phyloP scores from a whole-genome alignment of 176 grass and related monocot species.

The Pontederia paniculata region DNA sequence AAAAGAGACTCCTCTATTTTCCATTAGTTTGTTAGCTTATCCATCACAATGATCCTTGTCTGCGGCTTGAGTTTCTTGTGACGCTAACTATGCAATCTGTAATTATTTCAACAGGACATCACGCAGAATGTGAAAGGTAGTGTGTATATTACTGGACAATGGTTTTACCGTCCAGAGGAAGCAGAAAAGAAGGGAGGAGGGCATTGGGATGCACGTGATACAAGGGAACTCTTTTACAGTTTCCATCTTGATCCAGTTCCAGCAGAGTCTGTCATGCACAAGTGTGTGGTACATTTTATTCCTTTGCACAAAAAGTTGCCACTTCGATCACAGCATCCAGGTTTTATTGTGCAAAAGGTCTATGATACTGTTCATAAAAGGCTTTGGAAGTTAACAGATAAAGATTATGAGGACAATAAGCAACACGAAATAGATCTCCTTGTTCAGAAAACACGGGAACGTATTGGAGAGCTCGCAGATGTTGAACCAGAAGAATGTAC shows the following conservation, averaged over 20 bases:
- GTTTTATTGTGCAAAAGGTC: constrained; percentile 91
- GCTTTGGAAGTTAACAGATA: constrained; percentile 88
- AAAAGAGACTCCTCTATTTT: too few species aligned
- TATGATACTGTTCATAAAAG: constrained; percentile 84
- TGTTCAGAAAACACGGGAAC: constrained; percentile 66
- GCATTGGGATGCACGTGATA: constrained; percentile 70
- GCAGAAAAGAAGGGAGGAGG: constrained; percentile 88
- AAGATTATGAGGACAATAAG: constrained; percentile 83
- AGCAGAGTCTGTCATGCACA: constrained; percentile 97
- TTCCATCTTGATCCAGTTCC: constrained; percentile 85
- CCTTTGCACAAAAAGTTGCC: constrained; percentile 74
- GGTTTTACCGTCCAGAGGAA: constrained; percentile 99
- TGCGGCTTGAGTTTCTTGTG: too few species aligned
- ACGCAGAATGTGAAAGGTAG: constrained; percentile 47
- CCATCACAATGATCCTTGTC: too few species aligned
- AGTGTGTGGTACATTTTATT: constrained; percentile 90
- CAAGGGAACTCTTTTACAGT: constrained; percentile 91
- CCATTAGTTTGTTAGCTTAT: too few species aligned
- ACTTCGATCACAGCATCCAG: constrained; percentile 71
- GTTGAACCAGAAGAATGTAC: constrained; percentile 39
- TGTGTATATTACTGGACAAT: constrained; percentile 74
- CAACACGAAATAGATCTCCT: constrained; percentile 85
- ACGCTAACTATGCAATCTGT: too few species aligned
- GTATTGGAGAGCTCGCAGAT: constrained; percentile 63
- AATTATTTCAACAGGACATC: constrained; percentile 40